Base-by-base conservation (phyloP, 331 rosid genomes). In the Phaseolus coccineus region DNA sequence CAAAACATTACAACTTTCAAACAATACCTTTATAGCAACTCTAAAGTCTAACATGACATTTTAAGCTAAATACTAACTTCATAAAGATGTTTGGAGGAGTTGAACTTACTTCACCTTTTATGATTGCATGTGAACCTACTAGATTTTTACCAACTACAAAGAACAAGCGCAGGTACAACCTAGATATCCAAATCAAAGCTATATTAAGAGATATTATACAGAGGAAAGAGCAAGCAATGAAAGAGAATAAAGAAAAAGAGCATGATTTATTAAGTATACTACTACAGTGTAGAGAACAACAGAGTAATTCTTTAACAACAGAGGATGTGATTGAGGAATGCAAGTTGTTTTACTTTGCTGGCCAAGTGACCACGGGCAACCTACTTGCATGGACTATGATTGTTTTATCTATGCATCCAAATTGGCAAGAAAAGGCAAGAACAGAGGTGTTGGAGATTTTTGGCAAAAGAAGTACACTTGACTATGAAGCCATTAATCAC, bases 381-480 rank as follows among this genome's bases (percentile, higher is more conserved):
- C n/a, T 30, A 1, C 67, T 59, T 59, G 22, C 42, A 28, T 59
- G 67, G 67, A 28, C 67, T 59, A 14, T 59, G 67, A 5, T 59
- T 2, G 10, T 30, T 59, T 30, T 59, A 59, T 59, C 67, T 4
- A 59, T 59, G 39, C 67, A 59, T 30, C 39, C 22, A 13, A 9
- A 59, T 28, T 59, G 67, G 67, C 67, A 59, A 59, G 42, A 59
- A 30, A 59, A 59, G 67, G 67, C 67, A 28, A 59, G 67, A 59
- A 16, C 19, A 4, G 67, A 59, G 39, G 67, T 59, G 9, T 30
- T 30, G 40, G 40, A 59, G 67, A 13, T 59, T 59, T 28, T 59
- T 30, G 67, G 14, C 67, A 59, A 28, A 59, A 59, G 3, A 28
- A 8, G 22, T 19, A 19, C 22, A 59, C 67, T n/a, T 6, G 67